A percentile compares a stretch with the other conserved stretches of the same genome.
phyloP scores from a whole-genome alignment of 306 rosid genomes.

The Malus asiatica region DNA sequence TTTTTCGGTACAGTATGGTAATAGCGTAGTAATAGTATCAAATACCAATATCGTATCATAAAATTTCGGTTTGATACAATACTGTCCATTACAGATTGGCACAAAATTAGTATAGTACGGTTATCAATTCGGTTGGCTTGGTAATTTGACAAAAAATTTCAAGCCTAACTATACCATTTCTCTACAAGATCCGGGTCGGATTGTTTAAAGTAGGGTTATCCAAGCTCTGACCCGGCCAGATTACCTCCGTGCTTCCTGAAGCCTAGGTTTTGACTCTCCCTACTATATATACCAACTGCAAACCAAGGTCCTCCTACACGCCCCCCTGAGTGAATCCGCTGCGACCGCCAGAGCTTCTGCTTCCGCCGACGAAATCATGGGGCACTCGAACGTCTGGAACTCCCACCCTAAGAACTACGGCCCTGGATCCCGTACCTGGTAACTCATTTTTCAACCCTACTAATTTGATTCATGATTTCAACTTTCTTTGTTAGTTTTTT shows the following conservation, averaged over 20 bases:
- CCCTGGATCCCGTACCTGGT: slow-evolving; percentile 95
- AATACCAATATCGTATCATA: no score
- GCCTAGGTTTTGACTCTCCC: slow-evolving; percentile 30
- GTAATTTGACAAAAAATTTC: no score
- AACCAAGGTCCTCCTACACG: not conserved
- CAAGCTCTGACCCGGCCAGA: not conserved
- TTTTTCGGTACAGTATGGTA: no score
- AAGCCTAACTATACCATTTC: no score
- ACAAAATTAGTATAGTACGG: no score
- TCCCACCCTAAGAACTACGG: slow-evolving; percentile 91
- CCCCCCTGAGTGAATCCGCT: not conserved
- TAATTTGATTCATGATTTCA: not conserved
- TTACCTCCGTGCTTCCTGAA: not conserved
- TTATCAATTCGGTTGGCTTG: no score
- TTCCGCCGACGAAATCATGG: slow-evolving; percentile 34
- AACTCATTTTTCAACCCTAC: not conserved
- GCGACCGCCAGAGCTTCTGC: slow-evolving; percentile 7
- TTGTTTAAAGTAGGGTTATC: no score
- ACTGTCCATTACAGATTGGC: no score
- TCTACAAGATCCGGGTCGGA: no score
- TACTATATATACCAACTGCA: not conserved
- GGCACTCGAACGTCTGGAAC: slow-evolving; percentile 89
- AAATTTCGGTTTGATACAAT: no score
- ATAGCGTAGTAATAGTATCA: no score
- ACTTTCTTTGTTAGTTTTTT: not conserved